Percentiles rank a stretch among this genome's conserved stretches.
Conservation (phyloP, 2,329 filamentous ascomycete species). For the Phialocephala sp. region DNA sequence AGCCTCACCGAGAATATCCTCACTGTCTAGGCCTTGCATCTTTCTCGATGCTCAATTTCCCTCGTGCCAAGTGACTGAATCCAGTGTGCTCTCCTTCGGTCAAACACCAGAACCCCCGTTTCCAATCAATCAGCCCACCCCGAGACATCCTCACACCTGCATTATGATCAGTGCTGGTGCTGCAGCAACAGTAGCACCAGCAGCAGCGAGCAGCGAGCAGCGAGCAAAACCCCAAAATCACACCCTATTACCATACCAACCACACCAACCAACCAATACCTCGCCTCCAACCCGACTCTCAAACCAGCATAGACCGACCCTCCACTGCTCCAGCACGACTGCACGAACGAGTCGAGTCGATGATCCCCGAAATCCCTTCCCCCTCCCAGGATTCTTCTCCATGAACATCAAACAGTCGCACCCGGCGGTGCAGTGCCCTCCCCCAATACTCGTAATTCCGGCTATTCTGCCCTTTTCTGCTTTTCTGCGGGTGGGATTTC, state of each 20-base stretch:
- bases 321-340: not conserved
- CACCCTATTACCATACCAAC: not conserved
- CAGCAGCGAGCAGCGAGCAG: not conserved
- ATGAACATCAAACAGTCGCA: constrained; percentile 6
- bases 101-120: not conserved
- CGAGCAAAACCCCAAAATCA: not conserved
- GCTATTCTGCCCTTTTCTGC: constrained; percentile 5
- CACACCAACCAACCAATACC: not conserved
- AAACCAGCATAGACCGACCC: not conserved
- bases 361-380: constrained; percentile 3
- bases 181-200: not conserved
- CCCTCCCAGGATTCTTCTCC: not conserved
- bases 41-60: not conserved
- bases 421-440: not conserved
- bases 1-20: constrained; percentile 8
- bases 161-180: not conserved
- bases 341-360: not conserved
- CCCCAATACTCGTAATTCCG: not conserved
- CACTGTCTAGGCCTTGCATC: not conserved
- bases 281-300: not conserved
- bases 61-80: not conserved
- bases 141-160: constrained; percentile 11
- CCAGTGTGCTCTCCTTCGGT: not conserved
- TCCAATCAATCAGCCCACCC: constrained; percentile 1
- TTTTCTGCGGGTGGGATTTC: not conserved